Evolutionary conservation across 1,139 yeast genomes (phyloP).

Genomic region (Geotrichum candidum): DNA sequence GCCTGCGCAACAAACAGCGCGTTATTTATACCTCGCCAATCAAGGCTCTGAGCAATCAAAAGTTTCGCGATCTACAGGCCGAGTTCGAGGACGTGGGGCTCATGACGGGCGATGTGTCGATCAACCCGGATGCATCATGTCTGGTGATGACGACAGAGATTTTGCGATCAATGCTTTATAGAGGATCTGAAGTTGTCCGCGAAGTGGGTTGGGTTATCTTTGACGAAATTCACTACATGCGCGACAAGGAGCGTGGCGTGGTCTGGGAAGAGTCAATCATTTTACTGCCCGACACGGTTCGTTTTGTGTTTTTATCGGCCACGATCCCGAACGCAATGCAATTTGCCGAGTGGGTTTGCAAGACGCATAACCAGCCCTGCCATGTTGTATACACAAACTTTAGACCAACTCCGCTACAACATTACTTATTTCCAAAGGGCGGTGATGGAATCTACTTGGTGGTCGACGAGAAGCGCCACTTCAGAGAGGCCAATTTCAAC

Average conservation of each 20-base stretch:
- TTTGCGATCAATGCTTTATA: slow-evolving; percentile 85
- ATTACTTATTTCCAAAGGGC: slow-evolving; percentile 91
- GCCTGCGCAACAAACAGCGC: slow-evolving; percentile 81
- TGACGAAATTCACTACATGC: slow-evolving; percentile 96
- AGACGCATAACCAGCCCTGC: slow-evolving; percentile 91
- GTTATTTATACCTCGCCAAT: slow-evolving; percentile 92
- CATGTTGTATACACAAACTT: slow-evolving; percentile 98
- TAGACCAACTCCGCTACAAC: slow-evolving; percentile 97
- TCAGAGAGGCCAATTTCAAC: slow-evolving; percentile 95
- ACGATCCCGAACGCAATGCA: slow-evolving; percentile 98
- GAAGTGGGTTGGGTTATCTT: slow-evolving; percentile 97
- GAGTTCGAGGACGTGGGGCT: slow-evolving; percentile 86
- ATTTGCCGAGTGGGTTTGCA: slow-evolving; percentile 97
- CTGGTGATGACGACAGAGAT: slow-evolving; percentile 97
- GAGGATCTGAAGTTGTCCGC: slow-evolving; percentile 93
- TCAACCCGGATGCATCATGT: slow-evolving; percentile 95
- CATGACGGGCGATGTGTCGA: slow-evolving; percentile 96
- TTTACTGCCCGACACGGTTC: slow-evolving; percentile 92
- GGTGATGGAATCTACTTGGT: slow-evolving; percentile 97
- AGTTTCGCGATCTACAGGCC: slow-evolving; percentile 83
- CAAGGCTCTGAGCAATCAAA: slow-evolving; percentile 88
- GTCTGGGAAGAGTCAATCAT: slow-evolving; percentile 99
- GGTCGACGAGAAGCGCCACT: slow-evolving; percentile 93
- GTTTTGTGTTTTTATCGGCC: slow-evolving; percentile 82
- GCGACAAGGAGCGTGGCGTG: slow-evolving; percentile 95